Conservation (phyloP, 495 filamentous ascomycete genomes). For the Podospora pseudoanserina region DNA sequence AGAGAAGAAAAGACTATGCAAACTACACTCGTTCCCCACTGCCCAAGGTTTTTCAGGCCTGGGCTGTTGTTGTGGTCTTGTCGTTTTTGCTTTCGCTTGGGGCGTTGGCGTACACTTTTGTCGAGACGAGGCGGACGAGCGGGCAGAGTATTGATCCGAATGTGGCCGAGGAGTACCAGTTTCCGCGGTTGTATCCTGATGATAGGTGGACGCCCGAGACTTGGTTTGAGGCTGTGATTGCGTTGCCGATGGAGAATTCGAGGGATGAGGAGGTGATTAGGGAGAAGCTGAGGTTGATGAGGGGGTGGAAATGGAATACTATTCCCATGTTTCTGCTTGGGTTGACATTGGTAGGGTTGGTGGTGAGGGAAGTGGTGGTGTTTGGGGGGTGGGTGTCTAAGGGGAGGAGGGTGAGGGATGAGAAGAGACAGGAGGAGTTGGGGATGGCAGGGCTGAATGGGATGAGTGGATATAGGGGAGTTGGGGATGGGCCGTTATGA, state of each 20-base stretch:
- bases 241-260: conserved; percentile 39
- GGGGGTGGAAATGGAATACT: conserved; percentile 54
- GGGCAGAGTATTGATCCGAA: conserved; percentile 40
- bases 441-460: not conserved
- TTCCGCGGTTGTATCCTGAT: conserved; percentile 42
- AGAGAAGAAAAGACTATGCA: conserved; percentile 17
- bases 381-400: conserved; percentile 4
- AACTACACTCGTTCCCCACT: not conserved
- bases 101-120: conserved; percentile 45
- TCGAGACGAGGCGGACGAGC: conserved; percentile 40
- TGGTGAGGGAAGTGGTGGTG: conserved; percentile 34
- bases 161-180: conserved; percentile 29
- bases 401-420: conserved; percentile 8
- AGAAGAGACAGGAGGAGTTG: not conserved
- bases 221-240: conserved; percentile 51
- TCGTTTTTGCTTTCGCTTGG: conserved; percentile 45
- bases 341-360: conserved; percentile 43
- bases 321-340: conserved; percentile 49
- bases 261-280: conserved; percentile 36
- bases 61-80: conserved; percentile 41
- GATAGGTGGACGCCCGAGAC: conserved; percentile 53
- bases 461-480: not conserved
- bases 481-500: not conserved
- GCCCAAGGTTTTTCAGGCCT: conserved; percentile 35
- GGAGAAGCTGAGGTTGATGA: conserved; percentile 42